Conservation (phyloP, 1,284 basidiomycete genomes). For the Ustilago shanxiensis region DNA sequence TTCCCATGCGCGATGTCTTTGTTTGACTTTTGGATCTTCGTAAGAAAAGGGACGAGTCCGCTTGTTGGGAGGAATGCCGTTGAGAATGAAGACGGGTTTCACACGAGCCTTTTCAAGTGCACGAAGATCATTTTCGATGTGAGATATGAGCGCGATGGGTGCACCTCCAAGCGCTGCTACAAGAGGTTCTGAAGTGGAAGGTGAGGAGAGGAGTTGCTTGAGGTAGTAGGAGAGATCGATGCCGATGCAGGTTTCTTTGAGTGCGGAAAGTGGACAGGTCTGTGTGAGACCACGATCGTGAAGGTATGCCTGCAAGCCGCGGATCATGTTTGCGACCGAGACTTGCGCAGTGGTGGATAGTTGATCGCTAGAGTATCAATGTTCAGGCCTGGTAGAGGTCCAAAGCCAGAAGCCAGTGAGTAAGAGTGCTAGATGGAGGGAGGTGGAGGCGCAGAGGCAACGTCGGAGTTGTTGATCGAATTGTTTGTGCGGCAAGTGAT, state of each 20-base stretch:
- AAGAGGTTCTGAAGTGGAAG: conserved; percentile 84
- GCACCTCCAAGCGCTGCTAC: conserved; percentile 93
- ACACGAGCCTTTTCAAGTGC: conserved; percentile 89
- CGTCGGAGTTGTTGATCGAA: too few species aligned
- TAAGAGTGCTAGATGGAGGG: too few species aligned
- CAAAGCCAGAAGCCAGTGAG: too few species aligned
- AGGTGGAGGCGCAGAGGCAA: too few species aligned
- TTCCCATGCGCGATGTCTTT: conserved; percentile 65
- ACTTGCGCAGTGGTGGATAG: not conserved
- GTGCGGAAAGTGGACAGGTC: conserved; percentile 82
- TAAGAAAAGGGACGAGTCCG: conserved; percentile 60
- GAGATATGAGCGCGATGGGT: conserved; percentile 76
- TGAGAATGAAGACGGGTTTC: conserved; percentile 97
- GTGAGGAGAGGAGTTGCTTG: conserved; percentile 80
- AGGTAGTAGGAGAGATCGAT: conserved; percentile 97
- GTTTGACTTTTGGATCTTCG: conserved; percentile 63
- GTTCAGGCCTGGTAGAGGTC: conserved; percentile 10
- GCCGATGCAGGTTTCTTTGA: conserved; percentile 92
- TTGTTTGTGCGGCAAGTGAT: not conserved
- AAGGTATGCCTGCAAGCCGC: conserved; percentile 70
- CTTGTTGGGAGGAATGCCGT: conserved; percentile 74
- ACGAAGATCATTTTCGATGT: conserved; percentile 92
- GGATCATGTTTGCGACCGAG: conserved; percentile 40
- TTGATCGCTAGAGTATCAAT: too few species aligned
- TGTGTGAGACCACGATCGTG: conserved; percentile 87